Evolutionary conservation across 2,329 filamentous ascomycete species (phyloP).

Genomic region (Camillea tinctor): DNA sequence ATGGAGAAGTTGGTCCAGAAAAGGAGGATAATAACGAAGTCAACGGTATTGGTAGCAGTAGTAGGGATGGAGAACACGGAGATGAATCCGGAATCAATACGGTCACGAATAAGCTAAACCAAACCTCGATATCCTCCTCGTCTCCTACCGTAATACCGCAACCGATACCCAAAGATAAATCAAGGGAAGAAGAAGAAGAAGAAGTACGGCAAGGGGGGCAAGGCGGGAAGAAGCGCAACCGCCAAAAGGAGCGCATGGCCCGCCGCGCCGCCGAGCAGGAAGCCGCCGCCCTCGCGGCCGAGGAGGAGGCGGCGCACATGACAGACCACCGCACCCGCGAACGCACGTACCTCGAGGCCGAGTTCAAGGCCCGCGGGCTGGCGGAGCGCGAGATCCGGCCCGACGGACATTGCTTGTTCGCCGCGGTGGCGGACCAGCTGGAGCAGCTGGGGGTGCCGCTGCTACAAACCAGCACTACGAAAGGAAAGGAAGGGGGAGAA

Average conservation of each 20-base stretch:
- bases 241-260: slow-evolving; percentile 87
- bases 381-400: slow-evolving; percentile 77
- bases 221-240: slow-evolving; percentile 77
- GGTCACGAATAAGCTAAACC: not conserved
- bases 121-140: slow-evolving; percentile 9
- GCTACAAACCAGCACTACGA: slow-evolving; percentile 2
- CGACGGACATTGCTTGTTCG: slow-evolving; percentile 94
- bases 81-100: not conserved
- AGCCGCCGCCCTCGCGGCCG: slow-evolving; percentile 64
- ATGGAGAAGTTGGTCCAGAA: slow-evolving; percentile 22
- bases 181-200: slow-evolving; percentile 11
- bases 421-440: slow-evolving; percentile 85
- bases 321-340: slow-evolving; percentile 72
- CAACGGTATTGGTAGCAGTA: slow-evolving; percentile 18
- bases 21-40: slow-evolving; percentile 4
- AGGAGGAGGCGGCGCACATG: slow-evolving; percentile 71
- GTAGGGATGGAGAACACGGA: slow-evolving; percentile 13
- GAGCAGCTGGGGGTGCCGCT: slow-evolving; percentile 49
- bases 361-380: slow-evolving; percentile 63
- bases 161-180: not conserved
- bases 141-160: not conserved
- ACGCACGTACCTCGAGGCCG: slow-evolving; percentile 65
- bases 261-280: slow-evolving; percentile 84
- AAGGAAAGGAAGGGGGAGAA: not conserved
- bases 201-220: slow-evolving; percentile 21